Base-by-base conservation (phyloP, 805 yeast genomes). In the Candida stauntonica region DNA sequence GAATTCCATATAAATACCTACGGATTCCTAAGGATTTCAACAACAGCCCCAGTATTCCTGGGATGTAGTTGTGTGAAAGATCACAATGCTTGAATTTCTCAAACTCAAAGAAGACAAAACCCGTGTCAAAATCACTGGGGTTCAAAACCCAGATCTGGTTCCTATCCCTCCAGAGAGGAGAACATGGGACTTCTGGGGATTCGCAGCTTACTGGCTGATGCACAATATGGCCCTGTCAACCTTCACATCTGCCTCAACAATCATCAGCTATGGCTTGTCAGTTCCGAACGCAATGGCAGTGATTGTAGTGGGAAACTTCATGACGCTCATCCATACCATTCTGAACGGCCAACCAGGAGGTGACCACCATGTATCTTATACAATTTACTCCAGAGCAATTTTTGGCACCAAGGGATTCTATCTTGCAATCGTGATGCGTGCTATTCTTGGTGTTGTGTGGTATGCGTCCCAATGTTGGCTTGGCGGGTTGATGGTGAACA, bases 331-430 rank as follows among this genome's bases (percentile, higher is more conserved):
- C 5, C 64, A 67, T 41, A 70, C 78, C 13, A 49, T 68, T 28
- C 63, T 71, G 5, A 72, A 71, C 48, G 67, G 74, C 14, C 65
- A 61, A 35, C 75, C 72, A 1, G 79, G 79, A 35, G 54, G 58
- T 19, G 66, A 70, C 34, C 73, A 69, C 59, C 77, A 72, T 51
- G 65, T 70, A 28, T 75, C 75, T 13, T 71, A 59, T 45, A 68
- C 77, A 2, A 40, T 70, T 14, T 60, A 67, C 9, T 73, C 67
- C 45, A 54, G 77, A 47, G 58, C 68, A 23, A 62, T 67, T 4
- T 72, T 70, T 52, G 77, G 76, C 24, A 63, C 70, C 17, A 57
- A 54, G 37, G 77, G 77, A 7, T 62, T 68, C 3, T 53, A 56
- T 11, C 42, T 68, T 20, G 73, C 72, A 15, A 61, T 70, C 28